Percentiles rank a stretch among this genome's conserved stretches.
phyloP scores from a whole-genome alignment of 148 eudicot genomes.

The Vaccinium myrtillus region DNA sequence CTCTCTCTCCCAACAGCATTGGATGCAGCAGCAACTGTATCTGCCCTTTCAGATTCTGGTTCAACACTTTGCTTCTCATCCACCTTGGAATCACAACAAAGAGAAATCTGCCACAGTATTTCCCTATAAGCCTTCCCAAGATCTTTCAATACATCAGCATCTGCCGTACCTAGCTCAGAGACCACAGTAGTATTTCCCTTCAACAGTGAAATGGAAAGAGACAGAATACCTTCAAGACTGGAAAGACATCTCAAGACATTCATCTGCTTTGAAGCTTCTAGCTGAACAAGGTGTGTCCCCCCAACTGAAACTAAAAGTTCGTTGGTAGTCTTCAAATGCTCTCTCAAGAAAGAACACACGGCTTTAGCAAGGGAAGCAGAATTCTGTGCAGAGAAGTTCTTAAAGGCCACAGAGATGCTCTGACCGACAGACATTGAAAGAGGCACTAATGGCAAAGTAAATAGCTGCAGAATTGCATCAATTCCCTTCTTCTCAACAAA shows the following conservation, averaged over 20 bases:
- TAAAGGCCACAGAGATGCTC: constrained; percentile 79
- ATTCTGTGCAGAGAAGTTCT: constrained; percentile 91
- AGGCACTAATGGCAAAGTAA: constrained; percentile 75
- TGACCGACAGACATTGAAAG: constrained; percentile 83
- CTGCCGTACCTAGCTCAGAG: constrained; percentile 82
- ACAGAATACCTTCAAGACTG: constrained; percentile 71
- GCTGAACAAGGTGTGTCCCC: constrained; percentile 59
- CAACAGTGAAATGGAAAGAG: constrained; percentile 73
- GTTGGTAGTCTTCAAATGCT: constrained; percentile 59
- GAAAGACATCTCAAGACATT: constrained; percentile 70
- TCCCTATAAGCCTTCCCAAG: constrained; percentile 83
- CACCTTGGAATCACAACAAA: constrained; percentile 66
- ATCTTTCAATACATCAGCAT: constrained; percentile 93
- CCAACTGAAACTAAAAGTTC: constrained; percentile 57
- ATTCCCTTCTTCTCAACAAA: constrained; percentile 91
- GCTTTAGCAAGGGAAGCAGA: constrained; percentile 85
- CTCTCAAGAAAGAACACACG: constrained; percentile 76
- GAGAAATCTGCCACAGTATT: constrained; percentile 86
- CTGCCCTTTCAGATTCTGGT: constrained; percentile 60
- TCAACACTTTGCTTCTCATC: constrained; percentile 68
- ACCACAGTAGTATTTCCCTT: constrained; percentile 78
- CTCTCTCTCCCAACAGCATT: constrained; percentile 75
- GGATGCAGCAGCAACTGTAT: constrained; percentile 48
- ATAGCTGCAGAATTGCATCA: constrained; percentile 76
- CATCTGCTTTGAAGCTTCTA: constrained; percentile 56